Base-by-base conservation (phyloP, 2,329 filamentous ascomycete genomes). In the Venturia asperata region DNA sequence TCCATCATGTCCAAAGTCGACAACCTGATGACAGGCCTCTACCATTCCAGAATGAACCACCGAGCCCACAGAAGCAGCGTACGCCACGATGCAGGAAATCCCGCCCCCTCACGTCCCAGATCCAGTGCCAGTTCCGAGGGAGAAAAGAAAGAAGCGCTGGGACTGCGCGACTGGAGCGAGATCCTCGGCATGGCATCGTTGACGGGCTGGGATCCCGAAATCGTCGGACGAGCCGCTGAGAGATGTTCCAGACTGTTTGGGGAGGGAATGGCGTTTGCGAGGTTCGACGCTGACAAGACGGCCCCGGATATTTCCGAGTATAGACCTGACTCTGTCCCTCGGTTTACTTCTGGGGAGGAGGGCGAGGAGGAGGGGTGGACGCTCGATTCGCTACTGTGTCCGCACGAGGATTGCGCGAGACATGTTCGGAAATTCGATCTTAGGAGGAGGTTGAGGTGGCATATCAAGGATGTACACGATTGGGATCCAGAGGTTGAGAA, bases 101-200 rank as follows among this genome's bases (percentile, higher is more conserved):
- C 39, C 5, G 11, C 1, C 9, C 5, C 41, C 15, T 24, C 62
- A 7, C 37, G 60, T 34, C 37, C 60, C 60, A 63, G 52, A 39
- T 47, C 42, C 4, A 52, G 34, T 19, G 52, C 62, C n/a, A n/a
- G 34, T 10, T 55, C 62, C 15, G 24, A 45, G n/a, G 52, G 47
- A 21, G 34, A 42, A 24, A 49, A n/a, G 17, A 63, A 55, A n/a
- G 63, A 30, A 47, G 37, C 24, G 67, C 63, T 80, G 72, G 80
- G 74, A 17, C 77, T 85, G 15, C 83, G 89, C 27, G 89, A 95
- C 76, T 97, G 93, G 93, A 89, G 86, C 69, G 90, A 96, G 69
- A 83, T 97, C 1, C 77, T 97, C 37, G 90, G 90, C 0, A 81
- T 91, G 0, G 93, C 93, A 2, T 83, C 90, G 0, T 77, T 95